Base-by-base conservation (phyloP, 257 asterid genomes). In the Solanum paucissectum region DNA sequence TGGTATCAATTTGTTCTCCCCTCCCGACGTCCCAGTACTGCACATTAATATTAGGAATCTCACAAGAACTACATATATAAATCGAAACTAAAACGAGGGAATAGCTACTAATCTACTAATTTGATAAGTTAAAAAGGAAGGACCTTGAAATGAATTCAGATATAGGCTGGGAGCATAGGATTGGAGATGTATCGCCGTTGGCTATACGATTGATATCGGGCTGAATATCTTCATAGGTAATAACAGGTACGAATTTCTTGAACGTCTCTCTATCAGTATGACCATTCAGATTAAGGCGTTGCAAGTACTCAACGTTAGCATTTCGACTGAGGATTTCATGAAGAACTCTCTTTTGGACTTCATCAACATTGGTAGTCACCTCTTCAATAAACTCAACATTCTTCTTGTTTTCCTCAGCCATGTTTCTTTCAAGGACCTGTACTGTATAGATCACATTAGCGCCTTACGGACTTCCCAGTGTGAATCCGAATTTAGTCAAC, bases 61-160 rank as follows among this genome's bases (percentile, higher is more conserved):
- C 0, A 0, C 38, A 6, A 36, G 38, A 1, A 36, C 38, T 6
- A 6, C 38, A 36, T 2, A 29, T 40, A 40, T 40, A 40, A 40
- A 40, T 0, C 44, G 4, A 40, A 40, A 40, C 12, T 40, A 0
- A 40, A 40, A 0, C 44, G 44, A 40, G 44, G 44, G 44, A 40
- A 40, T 9, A 9, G 42, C 40, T 37, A 37, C 12, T 8, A 40
- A 40, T 40, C 44, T 40, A 40, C 0, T 40, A 40, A 44, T 36
- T 1, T 36, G 52, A 44, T 3, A 44, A 42, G 14, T 10, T 0
- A 10, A 42, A 0, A 42, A 42, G 4, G 1, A 75, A 2, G 2
- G 36, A 76, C 92, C 93, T 89, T 7, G 92, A 85, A 73, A 89
- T 52, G 89, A 91, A 91, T 87, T 91, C 93, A 46, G 93, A 88